Percentiles rank a stretch among this genome's conserved stretches.
Evolutionary conservation across 352 stramenopile species (phyloP).

Genomic region (Pythium dissotocum): DNA sequence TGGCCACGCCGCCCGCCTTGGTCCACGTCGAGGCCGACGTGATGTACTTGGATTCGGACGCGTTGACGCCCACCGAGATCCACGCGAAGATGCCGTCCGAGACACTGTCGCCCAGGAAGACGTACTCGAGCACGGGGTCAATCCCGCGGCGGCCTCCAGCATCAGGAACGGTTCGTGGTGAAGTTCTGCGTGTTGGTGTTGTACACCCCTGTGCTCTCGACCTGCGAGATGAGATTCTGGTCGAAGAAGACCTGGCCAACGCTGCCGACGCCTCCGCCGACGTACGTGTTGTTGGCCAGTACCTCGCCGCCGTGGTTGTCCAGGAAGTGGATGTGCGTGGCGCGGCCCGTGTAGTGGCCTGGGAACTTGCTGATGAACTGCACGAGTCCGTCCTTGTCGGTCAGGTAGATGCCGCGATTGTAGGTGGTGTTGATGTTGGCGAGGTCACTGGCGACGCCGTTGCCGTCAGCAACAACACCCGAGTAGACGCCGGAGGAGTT

Average conservation of each 20-base stretch:
- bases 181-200: conserved; percentile 30
- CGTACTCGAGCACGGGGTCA: conserved; percentile 38
- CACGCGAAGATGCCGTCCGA: conserved; percentile 34
- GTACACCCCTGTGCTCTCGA: conserved; percentile 9
- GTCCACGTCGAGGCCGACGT: conserved; percentile 25
- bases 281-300: conserved; percentile 17
- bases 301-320: conserved; percentile 16
- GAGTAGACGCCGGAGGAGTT: conserved; percentile 16
- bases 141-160: conserved; percentile 21
- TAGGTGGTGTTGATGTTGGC: conserved; percentile 20
- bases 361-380: conserved; percentile 25
- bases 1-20: conserved; percentile 5
- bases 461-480: conserved; percentile 9
- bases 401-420: conserved; percentile 7
- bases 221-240: conserved; percentile 8
- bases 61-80: conserved; percentile 21
- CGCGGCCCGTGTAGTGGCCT: conserved; percentile 17
- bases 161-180: conserved; percentile 32
- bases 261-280: conserved; percentile 5
- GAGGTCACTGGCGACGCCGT: conserved; percentile 8
- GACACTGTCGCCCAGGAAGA: conserved; percentile 32
- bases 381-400: conserved; percentile 10
- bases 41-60: conserved; percentile 21
- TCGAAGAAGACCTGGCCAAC: conserved; percentile 23
- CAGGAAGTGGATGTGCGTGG: conserved; percentile 14